Evolutionary conservation across 495 filamentous ascomycete genomes (phyloP), one percentile per base, ranked within the genome.

Genomic region (Aspergillus wentii): DNA sequence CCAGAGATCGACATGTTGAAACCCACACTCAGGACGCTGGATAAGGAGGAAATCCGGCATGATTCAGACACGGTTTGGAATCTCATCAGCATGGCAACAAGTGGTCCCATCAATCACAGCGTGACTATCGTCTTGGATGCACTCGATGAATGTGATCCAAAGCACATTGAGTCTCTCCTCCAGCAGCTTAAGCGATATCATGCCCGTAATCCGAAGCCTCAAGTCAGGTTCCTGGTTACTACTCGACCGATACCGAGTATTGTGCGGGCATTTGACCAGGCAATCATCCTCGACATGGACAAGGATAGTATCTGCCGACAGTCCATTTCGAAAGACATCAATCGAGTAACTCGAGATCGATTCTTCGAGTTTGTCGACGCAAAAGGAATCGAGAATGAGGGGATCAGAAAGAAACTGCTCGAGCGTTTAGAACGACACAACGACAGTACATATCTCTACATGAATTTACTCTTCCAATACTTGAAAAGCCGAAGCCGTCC

Each of bases 151-250:
- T 63, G 59, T 16, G 28, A 40, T 37, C 9, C 9, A 38, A 21
- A 3, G 7, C 32, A 18, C 31, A 15, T 16, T 35, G 36, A 16
- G 17, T 17, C 13, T 13, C 14, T 11, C 14, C 27, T 15, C 30
- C 8, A 23, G 21, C 10, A 1, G 18, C 25, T 19, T 7, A 32
- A 8, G 15, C 8, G 10, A 8, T 23, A 8, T 4, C n/a, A 23
- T 9, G 13, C 36, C 37, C 18, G 16, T 3, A 19, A 30, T 16
- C 30, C 23, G 6, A 17, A 21, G 3, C 17, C 22, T 2, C 18
- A 19, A 15, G 33, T 62, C 9, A 61, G 57, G 36, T 55, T 65
- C 27, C 46, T 65, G 2, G 31, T 63, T 8, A 66, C 59, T 3
- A 61, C 59, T 35, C 59, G 54, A 4, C 53, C 56, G n/a, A 58